phyloP scores from a whole-genome alignment of 768 basidiomycete species.

The Russula abietina region DNA sequence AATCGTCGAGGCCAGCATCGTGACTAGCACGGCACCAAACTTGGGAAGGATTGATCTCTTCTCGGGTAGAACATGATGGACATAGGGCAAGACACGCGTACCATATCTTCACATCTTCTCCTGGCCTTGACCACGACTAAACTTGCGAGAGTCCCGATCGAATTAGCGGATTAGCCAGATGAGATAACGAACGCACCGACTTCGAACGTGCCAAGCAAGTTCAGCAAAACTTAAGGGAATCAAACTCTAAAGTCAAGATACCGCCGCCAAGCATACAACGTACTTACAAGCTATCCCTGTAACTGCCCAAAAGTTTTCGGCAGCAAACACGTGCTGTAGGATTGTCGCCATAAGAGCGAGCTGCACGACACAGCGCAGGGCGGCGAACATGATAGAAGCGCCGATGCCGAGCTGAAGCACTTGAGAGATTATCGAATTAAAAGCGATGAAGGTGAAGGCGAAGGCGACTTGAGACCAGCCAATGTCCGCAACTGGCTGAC shows the following conservation, averaged over 20 bases:
- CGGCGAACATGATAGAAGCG: slow-evolving; percentile 58
- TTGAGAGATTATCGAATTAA: slow-evolving; percentile 63
- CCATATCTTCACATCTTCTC: slow-evolving; percentile 70
- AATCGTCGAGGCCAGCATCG: slow-evolving; percentile 67
- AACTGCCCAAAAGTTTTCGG: slow-evolving; percentile 68
- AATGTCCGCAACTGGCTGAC: slow-evolving; percentile 33
- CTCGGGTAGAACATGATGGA: neutral
- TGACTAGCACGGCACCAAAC: slow-evolving; percentile 62
- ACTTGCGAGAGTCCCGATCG: neutral
- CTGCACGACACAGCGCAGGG: slow-evolving; percentile 71
- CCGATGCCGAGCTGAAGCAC: slow-evolving; percentile 67
- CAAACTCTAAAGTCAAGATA: neutral
- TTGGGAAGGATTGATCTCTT: slow-evolving; percentile 24
- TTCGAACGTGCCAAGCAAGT: slow-evolving; percentile 72
- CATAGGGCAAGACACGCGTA: slow-evolving; percentile 26
- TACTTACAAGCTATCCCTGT: slow-evolving; percentile 64
- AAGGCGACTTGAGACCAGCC: slow-evolving; percentile 69
- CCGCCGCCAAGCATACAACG: neutral
- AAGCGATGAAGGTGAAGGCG: slow-evolving; percentile 66
- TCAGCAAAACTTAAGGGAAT: slow-evolving; percentile 54
- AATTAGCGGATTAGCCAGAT: neutral
- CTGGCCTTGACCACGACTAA: slow-evolving; percentile 75
- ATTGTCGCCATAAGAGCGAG: slow-evolving; percentile 66
- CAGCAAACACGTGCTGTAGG: slow-evolving; percentile 70
- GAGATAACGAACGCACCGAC: slow-evolving; percentile 46